Evolutionary conservation across 2,329 filamentous ascomycete species (phyloP).

Genomic region (Aspergillus versicolor): DNA sequence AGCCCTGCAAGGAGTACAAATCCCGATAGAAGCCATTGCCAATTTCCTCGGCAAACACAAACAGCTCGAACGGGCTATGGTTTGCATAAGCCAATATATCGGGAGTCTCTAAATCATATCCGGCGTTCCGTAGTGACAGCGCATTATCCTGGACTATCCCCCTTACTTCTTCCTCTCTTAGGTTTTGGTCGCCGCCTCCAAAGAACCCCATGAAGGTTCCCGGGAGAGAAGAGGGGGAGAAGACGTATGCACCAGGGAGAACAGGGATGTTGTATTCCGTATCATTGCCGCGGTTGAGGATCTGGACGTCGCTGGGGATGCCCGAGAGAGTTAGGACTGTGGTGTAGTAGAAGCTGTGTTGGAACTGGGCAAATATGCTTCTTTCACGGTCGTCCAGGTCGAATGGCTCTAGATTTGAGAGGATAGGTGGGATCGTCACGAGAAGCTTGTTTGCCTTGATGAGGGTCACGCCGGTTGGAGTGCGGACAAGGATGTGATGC

Average conservation of each 20-base stretch:
- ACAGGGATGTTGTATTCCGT: constrained; percentile 9
- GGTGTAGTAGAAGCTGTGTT: constrained; percentile 26
- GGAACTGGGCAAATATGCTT: constrained; percentile 33
- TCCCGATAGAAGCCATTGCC: not conserved
- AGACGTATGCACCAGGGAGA: constrained; percentile 8
- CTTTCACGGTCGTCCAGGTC: constrained; percentile 32
- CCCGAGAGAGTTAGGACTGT: constrained; percentile 31
- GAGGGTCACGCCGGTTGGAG: constrained; percentile 22
- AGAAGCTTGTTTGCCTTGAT: constrained; percentile 39
- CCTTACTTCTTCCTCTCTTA: not conserved
- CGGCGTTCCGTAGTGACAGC: not conserved
- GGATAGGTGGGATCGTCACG: constrained; percentile 36
- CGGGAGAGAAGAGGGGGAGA: not conserved
- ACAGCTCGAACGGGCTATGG: constrained; percentile 31
- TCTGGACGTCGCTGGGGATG: constrained; percentile 12
- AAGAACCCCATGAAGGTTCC: not conserved
- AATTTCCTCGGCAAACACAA: constrained; percentile 13
- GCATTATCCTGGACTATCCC: constrained; percentile 10
- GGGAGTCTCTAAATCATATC: not conserved
- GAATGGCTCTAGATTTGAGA: constrained; percentile 31
- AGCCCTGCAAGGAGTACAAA: not conserved
- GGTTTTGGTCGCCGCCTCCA: not conserved
- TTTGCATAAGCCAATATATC: constrained; percentile 14
- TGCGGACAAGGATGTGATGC: constrained; percentile 26
- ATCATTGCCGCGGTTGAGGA: constrained; percentile 11